Base-by-base conservation (phyloP, 169 alveolate species). In the Cryptosporidium xiaoi region DNA sequence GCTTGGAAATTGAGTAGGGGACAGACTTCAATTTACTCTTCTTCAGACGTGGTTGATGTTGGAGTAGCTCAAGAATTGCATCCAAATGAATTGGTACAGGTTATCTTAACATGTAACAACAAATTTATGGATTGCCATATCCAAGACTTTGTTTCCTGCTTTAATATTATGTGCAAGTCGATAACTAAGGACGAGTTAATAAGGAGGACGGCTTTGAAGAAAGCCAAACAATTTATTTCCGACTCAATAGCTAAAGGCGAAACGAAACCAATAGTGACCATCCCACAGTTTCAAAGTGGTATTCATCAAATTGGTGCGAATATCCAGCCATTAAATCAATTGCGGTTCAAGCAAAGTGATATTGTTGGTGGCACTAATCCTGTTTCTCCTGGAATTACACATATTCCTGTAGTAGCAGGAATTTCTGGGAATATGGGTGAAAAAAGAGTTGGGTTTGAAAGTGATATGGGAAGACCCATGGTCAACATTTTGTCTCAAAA, bases 1-100 rank as follows among this genome's bases (percentile, higher is more conserved):
- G 44, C 20, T 1, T 77, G 87, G 87, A 56, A 77, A 13, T 66
- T 77, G 27, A 77, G 87, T 53, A 77, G 56, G 4, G 87, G 87
- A 3, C 87, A 77, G 10, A 29, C 87, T 34, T 77, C 87, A 16
- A 62, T 77, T 6, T 77, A 77, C 27, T 77, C 65, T 15, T 77
- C 87, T 2, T 55, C 87, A 3, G 87, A 77, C 24, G 12, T 77
- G 40, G 4, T 77, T n/a, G 53, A 60, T 1, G 40, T 77, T 10
- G 77, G 34, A 46, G 53, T 60, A 10, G 69, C 87, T 12, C 15
- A 36, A 29, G 71, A 60, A 16, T 20, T 77, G 18, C 71, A 77
- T 24, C 87, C 87, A 2, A 77, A 60, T 40, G 77, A 77, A 16
- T 53, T 77, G 15, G 64, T 60, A 4, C 62, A 77, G 55, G 87